Base-by-base conservation (phyloP, 2,329 filamentous ascomycete genomes). In the Trichoderma sp. region DNA sequence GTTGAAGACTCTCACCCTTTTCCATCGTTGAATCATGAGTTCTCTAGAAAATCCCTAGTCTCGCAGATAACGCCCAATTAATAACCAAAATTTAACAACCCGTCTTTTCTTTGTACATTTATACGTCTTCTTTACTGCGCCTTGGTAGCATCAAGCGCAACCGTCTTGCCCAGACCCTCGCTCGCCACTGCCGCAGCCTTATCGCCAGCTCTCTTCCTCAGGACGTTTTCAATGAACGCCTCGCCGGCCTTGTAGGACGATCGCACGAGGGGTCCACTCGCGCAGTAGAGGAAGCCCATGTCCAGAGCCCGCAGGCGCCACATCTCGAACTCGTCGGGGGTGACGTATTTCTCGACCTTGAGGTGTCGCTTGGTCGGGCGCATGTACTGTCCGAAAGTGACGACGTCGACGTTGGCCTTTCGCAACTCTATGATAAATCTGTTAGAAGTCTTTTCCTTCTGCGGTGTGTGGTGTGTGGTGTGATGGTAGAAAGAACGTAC, bases 321-420 rank as follows among this genome's bases (percentile, higher is more conserved):
- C 76, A 92, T 83, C 77, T 98, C 95, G 77, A 99, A 99, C 72
- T 91, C 89, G 71, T 92, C 92, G 0, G 96, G 96, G 0, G 94
- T 95, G 58, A 99, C 88, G 79, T 99, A 99, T 79, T 95, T 93
- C 77, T 97, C 92, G 37, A 99, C 96, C 80, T 97, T 91, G 88
- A 99, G 95, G 80, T 99, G 96, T 56, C 95, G 89, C 85, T 98
- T 99, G 5, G 96, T 99, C 1, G 96, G 96, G 13, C 95, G 92
- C 96, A 99, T 99, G 84, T 99, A 99, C 84, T 99, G 96, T n/a
- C 96, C 96, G 74, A 99, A 99, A 0, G 96, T 99, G 69, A 99
- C 94, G 14, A 99, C 93, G 75, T 99, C 96, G 57, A 97, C 94
- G 70, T 92, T 84, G 69, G 89, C 87, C 73, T 90, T 90, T 69